phyloP scores from a whole-genome alignment of 2,329 filamentous ascomycete genomes.

The Claviceps sorghi region DNA sequence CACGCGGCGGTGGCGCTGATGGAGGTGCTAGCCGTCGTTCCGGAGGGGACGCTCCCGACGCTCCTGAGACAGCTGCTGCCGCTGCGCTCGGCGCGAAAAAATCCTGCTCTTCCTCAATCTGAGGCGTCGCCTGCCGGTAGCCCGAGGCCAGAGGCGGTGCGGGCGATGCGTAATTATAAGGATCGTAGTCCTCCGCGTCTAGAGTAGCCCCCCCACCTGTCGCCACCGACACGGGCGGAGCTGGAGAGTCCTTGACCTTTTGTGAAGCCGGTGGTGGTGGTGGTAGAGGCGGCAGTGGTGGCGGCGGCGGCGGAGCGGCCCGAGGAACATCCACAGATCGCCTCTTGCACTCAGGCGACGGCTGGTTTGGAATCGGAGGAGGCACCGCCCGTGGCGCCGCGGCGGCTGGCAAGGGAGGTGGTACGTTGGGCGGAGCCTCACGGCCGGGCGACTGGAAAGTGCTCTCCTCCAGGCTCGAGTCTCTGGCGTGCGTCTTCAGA shows the following conservation, averaged over 20 bases:
- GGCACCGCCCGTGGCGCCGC: constrained; percentile 45
- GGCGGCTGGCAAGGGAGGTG: constrained; percentile 41
- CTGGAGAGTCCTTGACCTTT: constrained; percentile 12
- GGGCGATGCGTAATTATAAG: constrained; percentile 39
- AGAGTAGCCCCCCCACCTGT: constrained; percentile 11
- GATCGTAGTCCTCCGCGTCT: constrained; percentile 55
- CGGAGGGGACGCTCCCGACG: constrained; percentile 21
- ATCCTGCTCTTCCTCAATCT: constrained; percentile 28
- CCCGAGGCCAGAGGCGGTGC: constrained; percentile 11
- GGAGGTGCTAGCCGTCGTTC: constrained; percentile 32
- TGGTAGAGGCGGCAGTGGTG: constrained; percentile 1
- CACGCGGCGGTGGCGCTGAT: constrained; percentile 14
- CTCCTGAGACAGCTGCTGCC: constrained; percentile 28
- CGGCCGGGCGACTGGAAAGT: constrained; percentile 41
- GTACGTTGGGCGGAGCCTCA: constrained; percentile 29
- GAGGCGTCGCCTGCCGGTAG: constrained; percentile 21
- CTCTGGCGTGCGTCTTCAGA: constrained; percentile 64
- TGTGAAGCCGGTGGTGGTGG: constrained; percentile 8
- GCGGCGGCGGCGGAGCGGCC: constrained; percentile 51
- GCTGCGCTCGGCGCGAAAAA: constrained; percentile 33
- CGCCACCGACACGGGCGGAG: constrained; percentile 1
- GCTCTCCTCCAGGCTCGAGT: constrained; percentile 61
- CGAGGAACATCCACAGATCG: constrained; percentile 58
- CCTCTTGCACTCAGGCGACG: constrained; percentile 37
- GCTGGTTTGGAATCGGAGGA: constrained; percentile 50